A percentile compares a stretch with the other conserved stretches of the same genome.
Conservation (phyloP, 257 asterid species). For the Euphrasia confusa region DNA sequence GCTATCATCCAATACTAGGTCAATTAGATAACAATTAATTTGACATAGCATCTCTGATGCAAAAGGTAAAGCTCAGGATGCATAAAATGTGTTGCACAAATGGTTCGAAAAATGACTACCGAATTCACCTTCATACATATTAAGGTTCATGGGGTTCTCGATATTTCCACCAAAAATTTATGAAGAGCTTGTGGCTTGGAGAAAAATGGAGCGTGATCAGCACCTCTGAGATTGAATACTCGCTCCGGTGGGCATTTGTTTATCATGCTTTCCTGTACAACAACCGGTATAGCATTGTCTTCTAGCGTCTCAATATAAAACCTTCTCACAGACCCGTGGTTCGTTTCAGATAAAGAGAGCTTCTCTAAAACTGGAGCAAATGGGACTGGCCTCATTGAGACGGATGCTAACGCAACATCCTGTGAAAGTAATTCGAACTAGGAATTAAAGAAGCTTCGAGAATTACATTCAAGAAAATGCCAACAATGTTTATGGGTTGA, state of each 20-base stretch:
- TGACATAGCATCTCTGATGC: conserved; percentile 29
- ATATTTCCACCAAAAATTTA: conserved; percentile 68
- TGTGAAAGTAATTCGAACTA: conserved; percentile 27
- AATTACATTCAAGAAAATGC: background rate
- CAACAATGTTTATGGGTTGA: background rate
- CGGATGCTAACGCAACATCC: conserved; percentile 97
- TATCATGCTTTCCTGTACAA: conserved; percentile 69
- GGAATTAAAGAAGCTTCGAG: conserved; percentile 12
- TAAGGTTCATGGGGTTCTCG: conserved; percentile 43
- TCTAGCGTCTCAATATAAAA: conserved; percentile 70
- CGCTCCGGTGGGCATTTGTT: conserved; percentile 62
- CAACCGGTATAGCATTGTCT: conserved; percentile 80
- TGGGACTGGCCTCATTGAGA: conserved; percentile 92
- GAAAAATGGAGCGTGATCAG: conserved; percentile 96
- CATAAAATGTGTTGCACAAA: conserved; percentile 22
- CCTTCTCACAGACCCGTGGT: conserved; percentile 79
- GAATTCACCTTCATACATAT: background rate
- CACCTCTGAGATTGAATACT: conserved; percentile 74
- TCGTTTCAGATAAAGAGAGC: conserved; percentile 67
- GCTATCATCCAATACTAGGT: background rate
- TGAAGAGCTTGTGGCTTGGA: conserved; percentile 97
- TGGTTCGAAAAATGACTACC: background rate
- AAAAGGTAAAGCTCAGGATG: conserved; percentile 24
- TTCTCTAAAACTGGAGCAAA: conserved; percentile 82
- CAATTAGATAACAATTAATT: conserved; percentile 15